Base-by-base conservation (phyloP, 257 asterid genomes). In the Przewalskia tangutica region DNA sequence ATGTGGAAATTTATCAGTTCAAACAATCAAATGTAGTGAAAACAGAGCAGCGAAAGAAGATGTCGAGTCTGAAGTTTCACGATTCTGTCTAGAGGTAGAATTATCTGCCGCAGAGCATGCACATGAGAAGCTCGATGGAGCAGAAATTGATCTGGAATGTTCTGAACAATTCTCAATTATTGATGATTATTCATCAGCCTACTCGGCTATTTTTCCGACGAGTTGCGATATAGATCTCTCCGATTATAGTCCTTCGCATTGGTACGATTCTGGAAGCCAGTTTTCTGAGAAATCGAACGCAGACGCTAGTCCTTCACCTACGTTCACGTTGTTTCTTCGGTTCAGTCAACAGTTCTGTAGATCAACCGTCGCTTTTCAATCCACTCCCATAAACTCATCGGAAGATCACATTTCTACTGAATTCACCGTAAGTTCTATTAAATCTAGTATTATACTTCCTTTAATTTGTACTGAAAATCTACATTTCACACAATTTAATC, bases 181-280 rank as follows among this genome's bases (percentile, higher is more conserved):
- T 18, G 84, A 76, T 66, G 85, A 77, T 5, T 80, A 87, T 68
- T 88, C 93, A 81, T 90, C 95, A 53, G 83, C 82, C 7, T 83
- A 77, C 55, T 81, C 88, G 67, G 93, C 86, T 44, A 77, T 86
- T 50, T 83, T 83, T 59, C 85, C 83, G 36, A 85, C 84, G n/a
- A 55, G 81, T 81, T 53, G 18, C 7, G 58, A 53, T 53, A 53
- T 53, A 53, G 95, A 91, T 60, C 78, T 84, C 23, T 89, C 93
- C 18, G 95, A 92, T 11, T 90, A 89, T 73, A 81, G 92, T 36
- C 88, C 92, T 40, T 90, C 94, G 12, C 54, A 89, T 40, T 90
- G 95, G 95, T 84, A 78, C 82, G 88, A 87, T 81, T 93, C 98
- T 42, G 98, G 98, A 78, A 93, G 98, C 86, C 97, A 92, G 77